Evolutionary conservation across 805 yeast species (phyloP).

Genomic region (Kazachstania psychrophila): DNA sequence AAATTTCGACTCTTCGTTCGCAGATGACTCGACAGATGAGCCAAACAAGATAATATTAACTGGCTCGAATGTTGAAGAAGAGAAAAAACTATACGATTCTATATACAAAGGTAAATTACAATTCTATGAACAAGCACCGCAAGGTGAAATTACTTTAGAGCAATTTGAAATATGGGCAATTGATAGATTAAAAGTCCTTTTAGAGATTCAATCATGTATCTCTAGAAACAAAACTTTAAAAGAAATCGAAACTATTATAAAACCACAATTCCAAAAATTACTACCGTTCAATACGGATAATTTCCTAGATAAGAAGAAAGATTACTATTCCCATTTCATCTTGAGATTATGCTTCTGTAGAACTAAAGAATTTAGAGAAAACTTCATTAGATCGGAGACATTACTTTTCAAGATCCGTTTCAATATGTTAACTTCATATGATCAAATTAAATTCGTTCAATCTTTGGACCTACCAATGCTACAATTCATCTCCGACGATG

Average conservation of each 20-base stretch:
- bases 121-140: constrained; percentile 70
- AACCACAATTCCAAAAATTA: constrained; percentile 53
- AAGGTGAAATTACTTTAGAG: constrained; percentile 78
- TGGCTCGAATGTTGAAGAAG: constrained; percentile 21
- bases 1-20: constrained; percentile 40
- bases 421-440: constrained; percentile 49
- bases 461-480: constrained; percentile 58
- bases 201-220: constrained; percentile 71
- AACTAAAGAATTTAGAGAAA: constrained; percentile 67
- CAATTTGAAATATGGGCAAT: constrained; percentile 95
- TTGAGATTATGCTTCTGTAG: constrained; percentile 84
- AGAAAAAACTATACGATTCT: constrained; percentile 29
- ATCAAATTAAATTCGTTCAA: constrained; percentile 63
- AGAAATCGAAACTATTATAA: constrained; percentile 57
- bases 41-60: constrained; percentile 19
- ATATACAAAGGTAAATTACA: constrained; percentile 56
- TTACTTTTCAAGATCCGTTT: constrained; percentile 67
- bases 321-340: constrained; percentile 86
- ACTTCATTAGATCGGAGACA: constrained; percentile 72
- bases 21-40: constrained; percentile 12
- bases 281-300: constrained; percentile 46
- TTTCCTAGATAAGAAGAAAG: constrained; percentile 65
- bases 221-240: constrained; percentile 53
- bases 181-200: constrained; percentile 72
- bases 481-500: constrained; percentile 52